Evolutionary conservation across 768 basidiomycete genomes (phyloP).

Genomic region (Rhodotorula taiwanensis): DNA sequence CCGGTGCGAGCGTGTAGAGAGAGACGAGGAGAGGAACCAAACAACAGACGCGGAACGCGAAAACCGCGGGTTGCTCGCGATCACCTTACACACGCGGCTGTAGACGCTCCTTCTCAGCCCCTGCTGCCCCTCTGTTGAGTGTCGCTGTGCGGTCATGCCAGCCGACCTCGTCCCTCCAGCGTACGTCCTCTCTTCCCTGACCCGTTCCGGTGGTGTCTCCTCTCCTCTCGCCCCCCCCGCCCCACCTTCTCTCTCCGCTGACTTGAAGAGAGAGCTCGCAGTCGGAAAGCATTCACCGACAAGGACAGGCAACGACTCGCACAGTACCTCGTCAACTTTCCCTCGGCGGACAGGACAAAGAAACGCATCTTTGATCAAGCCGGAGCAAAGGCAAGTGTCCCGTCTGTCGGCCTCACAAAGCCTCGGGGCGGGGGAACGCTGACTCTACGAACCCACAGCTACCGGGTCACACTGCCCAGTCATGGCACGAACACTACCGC

Average conservation of each 20-base stretch:
- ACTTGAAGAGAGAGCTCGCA: neutral
- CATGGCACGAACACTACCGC: conserved; percentile 10
- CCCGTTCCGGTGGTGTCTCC: too few species aligned
- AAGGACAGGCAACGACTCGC: conserved; percentile 5
- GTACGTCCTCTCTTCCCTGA: too few species aligned
- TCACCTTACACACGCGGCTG: neutral
- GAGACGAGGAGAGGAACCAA: neutral
- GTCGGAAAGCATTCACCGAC: neutral
- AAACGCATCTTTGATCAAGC: neutral
- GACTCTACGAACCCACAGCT: too few species aligned
- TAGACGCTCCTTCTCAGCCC: too few species aligned
- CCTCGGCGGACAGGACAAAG: neutral
- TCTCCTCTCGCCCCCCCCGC: too few species aligned
- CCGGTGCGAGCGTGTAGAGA: too few species aligned
- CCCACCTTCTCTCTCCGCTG: too few species aligned
- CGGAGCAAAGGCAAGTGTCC: neutral
- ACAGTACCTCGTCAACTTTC: neutral
- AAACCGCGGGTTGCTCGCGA: neutral
- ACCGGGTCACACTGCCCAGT: neutral
- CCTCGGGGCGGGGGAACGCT: too few species aligned
- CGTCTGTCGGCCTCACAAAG: too few species aligned
- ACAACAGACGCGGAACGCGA: neutral
- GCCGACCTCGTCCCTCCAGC: too few species aligned
- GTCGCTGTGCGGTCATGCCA: too few species aligned
- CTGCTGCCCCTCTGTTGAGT: too few species aligned